Evolutionary conservation across 768 basidiomycete species (phyloP), one percentile per base, ranked within the genome.

Genomic region (Podaxis sp.): DNA sequence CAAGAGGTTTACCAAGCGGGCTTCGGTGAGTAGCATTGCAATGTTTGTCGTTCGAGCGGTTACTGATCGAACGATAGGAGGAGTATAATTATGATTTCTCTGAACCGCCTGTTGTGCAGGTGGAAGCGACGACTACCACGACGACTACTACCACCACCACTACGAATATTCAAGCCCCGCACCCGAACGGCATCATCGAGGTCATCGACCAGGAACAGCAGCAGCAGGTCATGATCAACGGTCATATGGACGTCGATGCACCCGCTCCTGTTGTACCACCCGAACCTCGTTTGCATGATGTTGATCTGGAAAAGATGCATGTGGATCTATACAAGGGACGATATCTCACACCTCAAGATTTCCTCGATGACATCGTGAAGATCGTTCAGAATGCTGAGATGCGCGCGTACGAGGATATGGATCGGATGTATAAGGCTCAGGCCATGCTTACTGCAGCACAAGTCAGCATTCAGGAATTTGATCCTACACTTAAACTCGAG

Each of bases 291-390:
- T 76, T 95, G 17, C 92, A 85, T 70, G 87, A 96, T 69, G 89
- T 98, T 82, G 95, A 98, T 72, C 80, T 99, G 40, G 97, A 99
- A 69, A 86, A 84, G 65, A 94, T 99, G 85, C 92, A 96, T 68
- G 78, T 81, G 24, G 87, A 92, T 59, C 80, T 99, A 22, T 94
- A 92, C 79, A 88, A 86, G 70, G 87, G 87, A 44, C 86, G 87
- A 44, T 99, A 99, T 72, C 84, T 93, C 30, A 94, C 93, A 0
- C 91, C 93, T 0, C 85, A 88, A 61, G 89, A 93, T 60, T 97
- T 99, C 79, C 82, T 98, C 7, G 84, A 88, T 52, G 92, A 94
- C 67, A 82, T 95, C 60, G 81, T 82, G 63, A 90, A 88, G 76
- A 93, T 94, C 65, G 87, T 93, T 19, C 86, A 92, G 69, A 92